Conservation (phyloP, 2,329 filamentous ascomycete genomes). For the Aspergillus awamori region DNA sequence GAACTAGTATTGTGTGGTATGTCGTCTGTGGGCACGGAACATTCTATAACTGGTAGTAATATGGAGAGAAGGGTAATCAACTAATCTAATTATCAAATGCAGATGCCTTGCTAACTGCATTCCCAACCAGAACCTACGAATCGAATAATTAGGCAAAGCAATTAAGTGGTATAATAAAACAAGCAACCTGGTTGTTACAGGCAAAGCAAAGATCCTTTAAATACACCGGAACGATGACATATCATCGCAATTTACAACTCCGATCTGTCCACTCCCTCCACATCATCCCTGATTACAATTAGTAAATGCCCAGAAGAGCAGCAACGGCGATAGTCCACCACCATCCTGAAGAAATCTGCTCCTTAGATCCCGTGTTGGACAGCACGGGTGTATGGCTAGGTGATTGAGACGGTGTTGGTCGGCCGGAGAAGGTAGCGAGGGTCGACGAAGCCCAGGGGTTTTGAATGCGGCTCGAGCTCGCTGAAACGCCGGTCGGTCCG, state of each 20-base stretch:
- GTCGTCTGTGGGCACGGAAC: no score
- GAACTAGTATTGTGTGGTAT: no score
- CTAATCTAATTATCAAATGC: no score
- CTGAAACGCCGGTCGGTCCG: conserved; percentile 17
- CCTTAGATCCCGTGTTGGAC: conserved; percentile 6
- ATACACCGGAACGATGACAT: not conserved
- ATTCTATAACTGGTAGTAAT: no score
- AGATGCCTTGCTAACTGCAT: no score
- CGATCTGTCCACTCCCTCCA: not conserved
- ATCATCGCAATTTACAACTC: not conserved
- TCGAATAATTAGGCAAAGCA: no score
- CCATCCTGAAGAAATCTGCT: not conserved
- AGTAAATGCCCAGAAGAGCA: conserved; percentile 5
- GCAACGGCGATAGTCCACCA: conserved; percentile 11
- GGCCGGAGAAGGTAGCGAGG: conserved; percentile 23
- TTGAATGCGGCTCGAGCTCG: conserved; percentile 24
- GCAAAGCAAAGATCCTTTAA: not conserved
- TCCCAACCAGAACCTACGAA: no score
- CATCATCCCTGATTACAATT: not conserved
- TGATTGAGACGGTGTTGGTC: conserved; percentile 7
- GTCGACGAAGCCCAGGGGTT: conserved; percentile 24
- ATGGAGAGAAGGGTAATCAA: no score
- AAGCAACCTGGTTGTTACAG: not conserved
- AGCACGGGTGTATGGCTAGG: not conserved
- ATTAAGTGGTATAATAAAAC: no score